Base-by-base conservation (phyloP, 352 stramenopile species). In the Globisporangium irregulare region DNA sequence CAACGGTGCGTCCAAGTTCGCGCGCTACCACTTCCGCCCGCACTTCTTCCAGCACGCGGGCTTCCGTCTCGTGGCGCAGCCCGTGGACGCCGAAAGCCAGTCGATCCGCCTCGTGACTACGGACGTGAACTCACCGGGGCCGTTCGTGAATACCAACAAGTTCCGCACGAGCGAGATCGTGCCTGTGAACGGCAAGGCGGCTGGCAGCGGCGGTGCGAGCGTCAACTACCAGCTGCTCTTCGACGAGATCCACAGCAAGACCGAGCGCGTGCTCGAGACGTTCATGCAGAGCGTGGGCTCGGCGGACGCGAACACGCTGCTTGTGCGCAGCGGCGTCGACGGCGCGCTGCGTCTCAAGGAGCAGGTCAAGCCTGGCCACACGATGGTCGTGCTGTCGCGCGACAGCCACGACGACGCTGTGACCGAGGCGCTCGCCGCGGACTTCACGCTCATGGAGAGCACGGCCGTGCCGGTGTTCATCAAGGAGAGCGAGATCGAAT, bases 41-140 rank as follows among this genome's bases (percentile, higher is more conserved):
- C 97, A 99, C 76, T 99, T 99, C 70, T 95, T 98, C 75, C 96
- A 99, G 78, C 95, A 99, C 77, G 96, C 95, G 15, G 92, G 95
- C 32, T 99, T 99, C 78, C 89, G 97, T 38, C 69, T 98, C 55
- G 95, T 98, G 36, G 81, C 90, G 55, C 93, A 93, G 56, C 75
- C 84, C 7, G 73, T 96, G 36, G 86, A 98, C 62, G 62, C 76
- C 2, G 82, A 73, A 32, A 80, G 78, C 22, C 72, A 91, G 9
- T 74, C 68, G 48, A 84, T 87, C 51, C 75, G 74, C 36, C 68
- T 94, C 54, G 80, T 79, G 34, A 94, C 86, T 14, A 92, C 81
- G 20, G 84, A 86, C 59, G 74, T 94, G 50, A 86, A 94, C 56
- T 81, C 86, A 6, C 84, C 86, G 3, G 81, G 75, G 0, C 86